Conservation (phyloP, 768 basidiomycete genomes). For the Lactifluus hygrophoroides region DNA sequence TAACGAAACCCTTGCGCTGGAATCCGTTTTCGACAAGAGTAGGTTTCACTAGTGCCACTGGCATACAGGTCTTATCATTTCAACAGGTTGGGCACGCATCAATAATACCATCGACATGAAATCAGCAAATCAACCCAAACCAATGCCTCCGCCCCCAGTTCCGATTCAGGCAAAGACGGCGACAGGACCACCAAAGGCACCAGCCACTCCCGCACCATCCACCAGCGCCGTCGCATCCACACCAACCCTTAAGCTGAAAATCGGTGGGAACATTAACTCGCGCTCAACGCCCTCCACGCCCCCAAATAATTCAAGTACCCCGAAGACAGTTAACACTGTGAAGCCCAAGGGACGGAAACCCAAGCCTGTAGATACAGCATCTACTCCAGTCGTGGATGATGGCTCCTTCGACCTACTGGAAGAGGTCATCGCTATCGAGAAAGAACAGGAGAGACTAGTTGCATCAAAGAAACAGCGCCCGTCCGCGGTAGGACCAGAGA, state of each 20-base stretch:
- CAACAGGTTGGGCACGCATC: constrained; percentile 77
- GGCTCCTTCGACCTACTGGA: constrained; percentile 76
- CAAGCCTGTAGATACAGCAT: constrained; percentile 39
- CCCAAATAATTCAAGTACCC: constrained; percentile 15
- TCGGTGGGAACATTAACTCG: constrained; percentile 23
- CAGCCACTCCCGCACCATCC: neutral
- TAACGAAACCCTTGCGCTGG: constrained; percentile 65
- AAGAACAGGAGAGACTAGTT: constrained; percentile 25
- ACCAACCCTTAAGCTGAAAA: constrained; percentile 28
- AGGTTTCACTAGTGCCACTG: constrained; percentile 24
- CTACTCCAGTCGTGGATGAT: constrained; percentile 49
- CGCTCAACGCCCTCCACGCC: constrained; percentile 18
- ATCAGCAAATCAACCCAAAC: constrained; percentile 29
- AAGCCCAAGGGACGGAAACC: constrained; percentile 33
- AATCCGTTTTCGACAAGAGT: constrained; percentile 84
- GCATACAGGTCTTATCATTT: neutral
- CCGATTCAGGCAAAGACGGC: constrained; percentile 13
- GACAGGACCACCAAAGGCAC: neutral
- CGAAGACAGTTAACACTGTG: constrained; percentile 3
- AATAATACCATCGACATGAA: constrained; percentile 72
- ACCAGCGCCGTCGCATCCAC: constrained; percentile 26
- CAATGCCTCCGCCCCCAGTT: constrained; percentile 17
- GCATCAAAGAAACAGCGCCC: constrained; percentile 20
- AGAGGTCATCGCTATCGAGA: constrained; percentile 74
- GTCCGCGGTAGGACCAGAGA: constrained; percentile 21